These are phyloP conservation scores for Gnomoniopsis smithogilvyi DNA, from an alignment of 2,329 filamentous ascomycete species.

Conservation along the genomic window DNA sequence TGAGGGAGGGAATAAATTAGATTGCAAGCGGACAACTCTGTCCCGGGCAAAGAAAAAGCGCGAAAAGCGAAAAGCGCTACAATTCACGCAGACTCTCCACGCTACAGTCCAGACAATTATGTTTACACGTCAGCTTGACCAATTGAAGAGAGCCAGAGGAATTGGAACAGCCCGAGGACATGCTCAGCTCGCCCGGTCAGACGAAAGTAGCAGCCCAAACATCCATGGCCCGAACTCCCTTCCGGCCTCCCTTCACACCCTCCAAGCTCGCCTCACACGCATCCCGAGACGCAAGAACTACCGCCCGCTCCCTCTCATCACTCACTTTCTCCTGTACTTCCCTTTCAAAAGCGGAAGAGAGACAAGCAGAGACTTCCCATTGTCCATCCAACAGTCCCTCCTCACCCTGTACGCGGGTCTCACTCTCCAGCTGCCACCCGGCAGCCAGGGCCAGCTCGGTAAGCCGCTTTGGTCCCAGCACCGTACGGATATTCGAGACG, in stretches of 20 bases:
- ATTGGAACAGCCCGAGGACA: too few relatives aligned
- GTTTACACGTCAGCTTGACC: background rate
- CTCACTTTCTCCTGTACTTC: constrained; percentile 13
- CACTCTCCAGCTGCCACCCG: constrained; percentile 18
- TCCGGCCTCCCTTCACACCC: constrained; percentile 16
- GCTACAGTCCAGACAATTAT: background rate
- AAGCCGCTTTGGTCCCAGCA: background rate
- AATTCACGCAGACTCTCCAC: background rate
- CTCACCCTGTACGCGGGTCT: constrained; percentile 11
- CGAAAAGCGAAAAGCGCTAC: too few relatives aligned
- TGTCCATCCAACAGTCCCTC: constrained; percentile 18
- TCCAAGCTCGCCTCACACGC: constrained; percentile 19
- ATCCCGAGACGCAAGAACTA: constrained; percentile 16
- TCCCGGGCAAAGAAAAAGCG: too few relatives aligned
- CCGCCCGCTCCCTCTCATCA: constrained; percentile 18
- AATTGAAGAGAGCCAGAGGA: background rate
- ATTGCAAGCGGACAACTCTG: too few relatives aligned
- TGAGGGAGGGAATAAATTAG: too few relatives aligned
- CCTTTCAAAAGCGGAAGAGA: constrained; percentile 13
- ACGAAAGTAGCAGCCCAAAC: constrained; percentile 20
- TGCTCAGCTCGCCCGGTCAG: constrained; percentile 1
- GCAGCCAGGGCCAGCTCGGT: background rate
- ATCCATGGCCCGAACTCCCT: constrained; percentile 20
- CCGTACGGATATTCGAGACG: constrained; percentile 10
- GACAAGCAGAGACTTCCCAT: constrained; percentile 19